Evolutionary conservation across 176 grass and related monocot species (phyloP), one percentile per base, ranked within the genome.

Genomic region (Oryza glumipatula): DNA sequence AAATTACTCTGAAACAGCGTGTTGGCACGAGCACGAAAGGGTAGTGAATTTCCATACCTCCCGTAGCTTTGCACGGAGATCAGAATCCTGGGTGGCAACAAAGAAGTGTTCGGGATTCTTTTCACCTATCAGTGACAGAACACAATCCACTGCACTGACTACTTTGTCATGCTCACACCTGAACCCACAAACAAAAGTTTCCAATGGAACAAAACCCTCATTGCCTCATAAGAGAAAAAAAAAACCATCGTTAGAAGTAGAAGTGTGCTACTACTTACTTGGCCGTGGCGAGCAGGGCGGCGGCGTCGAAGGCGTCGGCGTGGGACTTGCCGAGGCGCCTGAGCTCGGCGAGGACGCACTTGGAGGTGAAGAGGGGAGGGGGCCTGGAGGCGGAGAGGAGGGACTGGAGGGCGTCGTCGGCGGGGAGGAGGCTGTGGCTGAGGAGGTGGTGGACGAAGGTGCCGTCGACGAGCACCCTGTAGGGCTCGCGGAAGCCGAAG

Each of bases 161-260:
- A 93, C 86, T 82, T 93, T 94, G 9, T 94, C 92, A 88, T 97
- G 95, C 26, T 97, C 88, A 46, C 95, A 97, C 61, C 92, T 94
- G 58, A 12, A 83, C 79, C 47, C 52, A 82, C 11, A 14, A 72
- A 49, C 9, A 82, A 16, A 60, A 60, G 32, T 16, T 41, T 17
- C 1, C 81, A 88, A 35, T 3, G 45, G 8, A 86, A 67, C 73
- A 75, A 38, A 38, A 38, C 24, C 30, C n/a, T 64, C 22, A 61
- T 5, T 73, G 11, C n/a, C 61, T 79, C 21, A 48, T 45, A 81
- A 51, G 8, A 32, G 2, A 32, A 61, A 19, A 56, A 2, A 61
- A 19, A 56, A 4, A 8, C 12, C 60, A 16, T 14, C 75, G 17
- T 76, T 38, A 58, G 19, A 11, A 78, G 30, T n/a, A n/a, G 6